Percentiles rank a stretch among this genome's conserved stretches.
These are phyloP conservation scores for Fraxinus floribunda DNA, from an alignment of 305 asterid species.

Conservation along the genomic window DNA sequence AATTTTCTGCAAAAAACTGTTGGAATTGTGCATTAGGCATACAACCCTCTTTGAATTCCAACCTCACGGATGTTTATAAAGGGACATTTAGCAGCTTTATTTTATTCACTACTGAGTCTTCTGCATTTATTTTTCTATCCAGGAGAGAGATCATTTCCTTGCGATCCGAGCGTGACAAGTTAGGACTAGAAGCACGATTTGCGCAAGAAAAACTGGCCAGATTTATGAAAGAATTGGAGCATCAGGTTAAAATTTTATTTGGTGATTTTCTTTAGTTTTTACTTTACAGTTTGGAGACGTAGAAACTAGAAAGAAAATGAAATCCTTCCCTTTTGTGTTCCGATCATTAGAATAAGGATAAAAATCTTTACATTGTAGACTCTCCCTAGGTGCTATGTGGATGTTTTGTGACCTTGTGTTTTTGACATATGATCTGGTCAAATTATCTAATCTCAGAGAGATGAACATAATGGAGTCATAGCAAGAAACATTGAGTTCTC, in stretches of 20 bases:
- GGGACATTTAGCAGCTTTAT: not conserved
- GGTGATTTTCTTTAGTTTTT: not conserved
- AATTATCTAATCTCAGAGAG: conserved; percentile 44
- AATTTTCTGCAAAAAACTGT: not conserved
- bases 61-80: conserved; percentile 5
- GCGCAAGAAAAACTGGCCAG: conserved; percentile 76
- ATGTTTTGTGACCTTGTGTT: conserved; percentile 3
- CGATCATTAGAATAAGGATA: not conserved
- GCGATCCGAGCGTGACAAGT: conserved; percentile 75
- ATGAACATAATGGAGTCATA: conserved; percentile 63
- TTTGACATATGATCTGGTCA: conserved; percentile 26
- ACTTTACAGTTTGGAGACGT: not conserved
- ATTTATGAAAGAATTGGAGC: conserved; percentile 84
- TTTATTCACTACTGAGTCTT: conserved; percentile 18
- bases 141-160: conserved; percentile 67
- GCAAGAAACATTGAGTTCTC: conserved; percentile 89
- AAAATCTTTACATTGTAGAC: not conserved
- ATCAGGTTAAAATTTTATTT: conserved; percentile 51
- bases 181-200: conserved; percentile 66
- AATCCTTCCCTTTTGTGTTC: not conserved
- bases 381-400: conserved; percentile 1
- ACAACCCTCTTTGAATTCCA: not conserved
- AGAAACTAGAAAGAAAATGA: not conserved
- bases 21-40: not conserved
- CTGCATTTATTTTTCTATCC: conserved; percentile 15